Evolutionary conservation across 2,329 filamentous ascomycete genomes (phyloP), one percentile per base, ranked within the genome.

Genomic region (Aspergillus glaucus): DNA sequence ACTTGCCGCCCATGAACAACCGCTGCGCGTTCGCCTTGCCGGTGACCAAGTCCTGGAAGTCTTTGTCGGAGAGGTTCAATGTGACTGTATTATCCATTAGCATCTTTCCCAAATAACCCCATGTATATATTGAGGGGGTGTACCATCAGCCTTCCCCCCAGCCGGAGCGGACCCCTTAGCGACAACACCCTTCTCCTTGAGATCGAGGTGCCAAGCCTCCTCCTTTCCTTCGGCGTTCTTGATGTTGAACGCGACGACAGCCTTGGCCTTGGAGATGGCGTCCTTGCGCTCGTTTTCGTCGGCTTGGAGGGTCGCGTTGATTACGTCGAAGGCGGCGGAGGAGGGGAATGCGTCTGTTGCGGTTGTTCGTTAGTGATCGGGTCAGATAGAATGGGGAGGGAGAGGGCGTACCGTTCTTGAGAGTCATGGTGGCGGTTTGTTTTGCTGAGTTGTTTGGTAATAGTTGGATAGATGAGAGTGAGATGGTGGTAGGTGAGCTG

Each of bases 1-100:
- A 79, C 80, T 95, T 96, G 63, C 93, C 93, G n/a, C 82, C 82
- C 92, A 98, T 97, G 76, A 97, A 96, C 56, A 98, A 76, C 61
- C 85, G 84, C 79, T 98, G 93, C 49, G 93, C 90, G 67, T 96
- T 95, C 62, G 88, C 89, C 77, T 94, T 89, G 67, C 93, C 93
- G 34, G 78, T 65, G 47, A 95, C 84, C 57, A 98, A 80, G 68
- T 86, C 85, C 57, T 76, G 82, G 66, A 98, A 98, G 73, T 97
- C 89, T 50, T 82, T 80, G 55, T 98, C 93, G 51, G 84, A 87
- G 58, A 97, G 81, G 4, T 79, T 71, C 42, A 97, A 80, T n/a
- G 88, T 94, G 51, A 97, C 92, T 93, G 50, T 47, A 45, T 3
- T 47, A 37, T 19, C 12, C 28, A 30, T 17, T 22, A 21, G 8